These are phyloP conservation scores for Cynanchum wilfordii DNA, from an alignment of 257 asterid genomes.

Conservation along the genomic window DNA sequence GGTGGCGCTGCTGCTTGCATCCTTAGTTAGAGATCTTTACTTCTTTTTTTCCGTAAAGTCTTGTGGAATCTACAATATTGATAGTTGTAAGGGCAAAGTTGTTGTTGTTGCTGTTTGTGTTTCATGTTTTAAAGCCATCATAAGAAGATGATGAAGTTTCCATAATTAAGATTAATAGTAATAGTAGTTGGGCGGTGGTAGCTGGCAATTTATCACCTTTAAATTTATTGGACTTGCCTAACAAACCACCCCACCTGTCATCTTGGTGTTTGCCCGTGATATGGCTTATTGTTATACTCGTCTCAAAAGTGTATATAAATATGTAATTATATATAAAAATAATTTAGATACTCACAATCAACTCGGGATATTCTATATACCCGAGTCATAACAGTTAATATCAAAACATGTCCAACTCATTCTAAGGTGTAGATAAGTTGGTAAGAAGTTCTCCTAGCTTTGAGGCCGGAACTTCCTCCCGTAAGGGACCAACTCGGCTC, in stretches of 20 bases:
- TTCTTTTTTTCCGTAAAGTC: background rate
- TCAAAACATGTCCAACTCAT: too few species aligned
- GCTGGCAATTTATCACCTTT: background rate
- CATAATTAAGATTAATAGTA: background rate
- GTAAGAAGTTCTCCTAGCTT: too few species aligned
- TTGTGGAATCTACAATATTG: background rate
- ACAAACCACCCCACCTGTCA: background rate
- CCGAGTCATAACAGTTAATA: too few species aligned
- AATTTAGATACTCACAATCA: too few species aligned
- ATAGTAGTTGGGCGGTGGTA: background rate
- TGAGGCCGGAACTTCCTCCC: too few species aligned
- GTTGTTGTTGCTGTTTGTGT: background rate
- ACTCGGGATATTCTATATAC: too few species aligned
- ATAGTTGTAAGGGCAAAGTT: background rate
- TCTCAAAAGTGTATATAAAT: too few species aligned
- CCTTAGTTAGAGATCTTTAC: background rate
- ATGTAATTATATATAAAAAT: too few species aligned
- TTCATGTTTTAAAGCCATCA: background rate
- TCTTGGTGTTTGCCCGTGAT: background rate
- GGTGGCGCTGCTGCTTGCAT: constrained; percentile 9
- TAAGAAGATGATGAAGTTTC: background rate
- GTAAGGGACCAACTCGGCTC: too few species aligned
- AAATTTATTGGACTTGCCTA: too few species aligned
- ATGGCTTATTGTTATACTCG: too few species aligned
- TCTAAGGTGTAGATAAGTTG: too few species aligned